Percentiles rank a stretch among this genome's conserved stretches.
Evolutionary conservation across 2,329 filamentous ascomycete species (phyloP).

Genomic region (Clonostachys chloroleuca): DNA sequence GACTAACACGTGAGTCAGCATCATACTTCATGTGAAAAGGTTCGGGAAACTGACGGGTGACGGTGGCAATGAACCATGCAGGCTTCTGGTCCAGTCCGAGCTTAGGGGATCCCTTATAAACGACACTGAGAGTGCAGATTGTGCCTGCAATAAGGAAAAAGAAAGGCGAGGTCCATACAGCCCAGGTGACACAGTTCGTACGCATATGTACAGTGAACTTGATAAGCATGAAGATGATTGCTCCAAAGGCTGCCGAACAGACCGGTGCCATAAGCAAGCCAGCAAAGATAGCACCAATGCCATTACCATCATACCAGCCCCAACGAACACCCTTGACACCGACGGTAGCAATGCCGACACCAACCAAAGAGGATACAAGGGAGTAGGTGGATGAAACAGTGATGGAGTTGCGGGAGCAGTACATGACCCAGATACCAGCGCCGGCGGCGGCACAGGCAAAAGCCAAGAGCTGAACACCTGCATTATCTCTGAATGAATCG

Average conservation of each 20-base stretch:
- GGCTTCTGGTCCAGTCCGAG: constrained; percentile 19
- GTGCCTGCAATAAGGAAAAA: constrained; percentile 14
- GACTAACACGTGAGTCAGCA: neutral
- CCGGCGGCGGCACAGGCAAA: constrained; percentile 31
- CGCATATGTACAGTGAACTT: constrained; percentile 29
- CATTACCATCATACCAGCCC: constrained; percentile 9
- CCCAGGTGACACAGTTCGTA: constrained; percentile 8
- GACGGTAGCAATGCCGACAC: constrained; percentile 36
- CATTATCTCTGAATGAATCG: constrained; percentile 28
- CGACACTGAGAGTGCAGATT: constrained; percentile 13
- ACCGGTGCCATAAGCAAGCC: constrained; percentile 11
- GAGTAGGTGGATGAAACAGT: constrained; percentile 41
- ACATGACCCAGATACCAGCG: constrained; percentile 34
- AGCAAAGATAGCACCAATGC: constrained; percentile 12
- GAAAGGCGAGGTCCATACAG: constrained; percentile 11
- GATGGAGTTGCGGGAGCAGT: constrained; percentile 23
- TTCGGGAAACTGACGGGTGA: constrained; percentile 7
- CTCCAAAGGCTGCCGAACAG: constrained; percentile 38
- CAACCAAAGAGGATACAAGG: constrained; percentile 37
- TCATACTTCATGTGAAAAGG: too few relatives aligned
- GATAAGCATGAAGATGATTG: constrained; percentile 62
- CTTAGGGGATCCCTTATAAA: constrained; percentile 6
- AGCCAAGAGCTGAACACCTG: constrained; percentile 34
- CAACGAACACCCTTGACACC: constrained; percentile 10
- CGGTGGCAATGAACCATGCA: constrained; percentile 20